Conservation (phyloP, 2,329 filamentous ascomycete species). For the Phoma sp. region DNA sequence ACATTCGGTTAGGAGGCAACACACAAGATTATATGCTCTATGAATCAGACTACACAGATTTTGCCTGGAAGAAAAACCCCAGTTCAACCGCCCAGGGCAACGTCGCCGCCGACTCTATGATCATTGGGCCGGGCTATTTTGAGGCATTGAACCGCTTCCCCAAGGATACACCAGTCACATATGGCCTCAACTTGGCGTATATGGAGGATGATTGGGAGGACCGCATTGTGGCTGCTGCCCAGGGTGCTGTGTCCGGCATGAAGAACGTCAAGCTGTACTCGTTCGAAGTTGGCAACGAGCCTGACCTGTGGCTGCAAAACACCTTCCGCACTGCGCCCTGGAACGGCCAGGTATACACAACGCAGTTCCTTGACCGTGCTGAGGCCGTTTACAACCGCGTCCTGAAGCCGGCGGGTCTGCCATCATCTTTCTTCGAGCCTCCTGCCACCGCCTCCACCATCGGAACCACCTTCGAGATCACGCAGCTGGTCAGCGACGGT, state of each 20-base stretch:
- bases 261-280: slow-evolving; percentile 49
- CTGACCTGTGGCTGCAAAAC: slow-evolving; percentile 53
- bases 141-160: slow-evolving; percentile 57
- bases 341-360: slow-evolving; percentile 52
- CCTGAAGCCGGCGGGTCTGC: slow-evolving; percentile 49
- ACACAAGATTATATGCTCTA: slow-evolving; percentile 59
- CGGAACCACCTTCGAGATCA: slow-evolving; percentile 57
- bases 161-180: slow-evolving; percentile 57
- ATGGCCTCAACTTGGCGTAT: slow-evolving; percentile 59
- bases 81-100: slow-evolving; percentile 49
- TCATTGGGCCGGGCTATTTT: slow-evolving; percentile 57
- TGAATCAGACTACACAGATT: slow-evolving; percentile 45
- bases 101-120: slow-evolving; percentile 51
- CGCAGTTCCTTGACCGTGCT: slow-evolving; percentile 55
- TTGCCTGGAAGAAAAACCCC: slow-evolving; percentile 48
- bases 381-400: slow-evolving; percentile 54
- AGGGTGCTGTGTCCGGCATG: slow-evolving; percentile 45
- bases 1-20: slow-evolving; percentile 59
- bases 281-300: slow-evolving; percentile 54
- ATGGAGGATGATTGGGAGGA: slow-evolving; percentile 52
- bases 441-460: slow-evolving; percentile 58
- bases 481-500: slow-evolving; percentile 49
- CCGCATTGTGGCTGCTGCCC: slow-evolving; percentile 51
- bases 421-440: slow-evolving; percentile 56
- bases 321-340: slow-evolving; percentile 53